A percentile compares a stretch with the other conserved stretches of the same genome.
Conservation (phyloP, 2,329 filamentous ascomycete species). For the Trichocomaceae sp. region DNA sequence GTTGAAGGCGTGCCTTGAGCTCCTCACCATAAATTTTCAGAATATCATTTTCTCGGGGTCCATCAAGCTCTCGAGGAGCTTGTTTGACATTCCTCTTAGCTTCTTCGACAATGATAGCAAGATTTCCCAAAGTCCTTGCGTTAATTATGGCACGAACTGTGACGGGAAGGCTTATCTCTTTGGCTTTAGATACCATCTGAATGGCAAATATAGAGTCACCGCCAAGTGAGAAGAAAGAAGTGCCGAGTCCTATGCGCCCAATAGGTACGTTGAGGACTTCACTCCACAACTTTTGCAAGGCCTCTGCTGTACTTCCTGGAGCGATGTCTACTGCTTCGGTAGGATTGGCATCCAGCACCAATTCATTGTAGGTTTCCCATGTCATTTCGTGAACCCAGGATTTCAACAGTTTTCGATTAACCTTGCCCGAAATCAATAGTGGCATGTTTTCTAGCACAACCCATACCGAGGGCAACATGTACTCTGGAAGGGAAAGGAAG, state of each 20-base stretch:
- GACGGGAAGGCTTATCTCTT: slow-evolving; percentile 21
- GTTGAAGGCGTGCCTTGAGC: not conserved
- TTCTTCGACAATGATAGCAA: not conserved
- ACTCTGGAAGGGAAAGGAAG: slow-evolving; percentile 20
- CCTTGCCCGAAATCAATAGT: slow-evolving; percentile 33
- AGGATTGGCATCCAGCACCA: not conserved
- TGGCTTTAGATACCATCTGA: slow-evolving; percentile 14
- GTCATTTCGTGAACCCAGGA: slow-evolving; percentile 19
- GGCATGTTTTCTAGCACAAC: slow-evolving; percentile 32
- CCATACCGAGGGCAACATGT: slow-evolving; percentile 34
- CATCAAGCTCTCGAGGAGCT: not conserved
- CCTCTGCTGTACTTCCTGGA: slow-evolving; percentile 5
- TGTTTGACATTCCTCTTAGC: not conserved
- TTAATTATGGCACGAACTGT: slow-evolving; percentile 37
- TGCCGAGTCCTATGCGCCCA: slow-evolving; percentile 16
- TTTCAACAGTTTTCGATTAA: slow-evolving; percentile 26
- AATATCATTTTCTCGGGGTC: not conserved
- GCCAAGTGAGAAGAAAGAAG: slow-evolving; percentile 26
- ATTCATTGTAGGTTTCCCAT: not conserved
- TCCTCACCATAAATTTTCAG: not conserved
- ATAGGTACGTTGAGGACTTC: slow-evolving; percentile 17
- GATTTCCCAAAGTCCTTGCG: slow-evolving; percentile 19
- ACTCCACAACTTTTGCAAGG: slow-evolving; percentile 16
- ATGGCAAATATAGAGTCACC: slow-evolving; percentile 27
- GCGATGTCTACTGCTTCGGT: not conserved